Percentiles rank a stretch among this genome's conserved stretches.
Conservation (phyloP, 2,329 filamentous ascomycete species). For the Lasiodiplodia hormozganensis region DNA sequence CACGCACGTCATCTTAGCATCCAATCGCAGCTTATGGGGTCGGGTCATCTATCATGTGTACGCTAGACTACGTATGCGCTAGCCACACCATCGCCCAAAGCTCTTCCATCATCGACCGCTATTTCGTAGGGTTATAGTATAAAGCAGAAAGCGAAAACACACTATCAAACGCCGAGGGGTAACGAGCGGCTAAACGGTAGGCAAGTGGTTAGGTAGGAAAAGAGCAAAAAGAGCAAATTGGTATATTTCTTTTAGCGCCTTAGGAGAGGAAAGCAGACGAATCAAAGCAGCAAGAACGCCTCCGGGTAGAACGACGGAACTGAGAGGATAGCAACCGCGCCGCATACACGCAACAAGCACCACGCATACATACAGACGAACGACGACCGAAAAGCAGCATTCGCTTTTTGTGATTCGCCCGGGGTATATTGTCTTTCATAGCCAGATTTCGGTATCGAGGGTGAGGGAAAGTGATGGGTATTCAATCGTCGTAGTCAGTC, state of each 20-base stretch:
- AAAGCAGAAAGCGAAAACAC: neutral
- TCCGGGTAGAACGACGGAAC: conserved; percentile 31
- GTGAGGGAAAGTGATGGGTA: conserved; percentile 26
- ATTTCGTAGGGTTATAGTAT: conserved; percentile 23
- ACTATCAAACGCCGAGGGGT: conserved; percentile 10
- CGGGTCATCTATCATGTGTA: conserved; percentile 25
- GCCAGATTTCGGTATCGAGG: conserved; percentile 30
- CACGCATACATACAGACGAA: conserved; percentile 30
- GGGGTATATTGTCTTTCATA: conserved; percentile 31
- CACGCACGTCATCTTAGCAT: neutral
- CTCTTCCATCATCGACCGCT: conserved; percentile 13
- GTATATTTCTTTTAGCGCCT: conserved; percentile 53
- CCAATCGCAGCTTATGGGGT: conserved; percentile 15
- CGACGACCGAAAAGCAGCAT: conserved; percentile 28
- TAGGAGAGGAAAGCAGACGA: conserved; percentile 31
- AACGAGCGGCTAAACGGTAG: conserved; percentile 23
- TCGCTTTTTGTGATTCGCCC: conserved; percentile 30
- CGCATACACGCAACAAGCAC: conserved; percentile 29
- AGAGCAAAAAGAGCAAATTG: conserved; percentile 44
- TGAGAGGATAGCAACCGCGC: conserved; percentile 32
- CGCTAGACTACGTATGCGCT: conserved; percentile 27
- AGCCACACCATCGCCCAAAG: conserved; percentile 17
- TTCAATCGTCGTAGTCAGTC: conserved; percentile 27
- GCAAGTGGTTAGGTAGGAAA: neutral
- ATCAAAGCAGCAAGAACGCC: conserved; percentile 19